Base-by-base conservation (phyloP, 192 early-diverging fungal genomes). In the Chytriomyces sp. region DNA sequence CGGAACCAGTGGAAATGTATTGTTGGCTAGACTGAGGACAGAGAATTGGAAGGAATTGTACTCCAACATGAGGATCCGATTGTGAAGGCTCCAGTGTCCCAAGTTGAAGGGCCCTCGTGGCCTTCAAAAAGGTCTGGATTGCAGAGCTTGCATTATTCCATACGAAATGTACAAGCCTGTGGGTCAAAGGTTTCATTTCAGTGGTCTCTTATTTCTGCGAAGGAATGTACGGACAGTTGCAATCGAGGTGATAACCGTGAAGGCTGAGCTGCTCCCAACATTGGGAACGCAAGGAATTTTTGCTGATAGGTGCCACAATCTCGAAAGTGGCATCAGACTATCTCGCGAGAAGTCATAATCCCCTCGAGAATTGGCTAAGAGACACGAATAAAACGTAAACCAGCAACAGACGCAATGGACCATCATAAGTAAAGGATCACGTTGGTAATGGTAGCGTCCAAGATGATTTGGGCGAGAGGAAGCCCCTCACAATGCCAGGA, bases 221-320 rank as follows among this genome's bases (percentile, higher is more conserved):
- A n/a, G n/a, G n/a, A n/a, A n/a, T n/a, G n/a, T n/a, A n/a, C n/a
- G 75, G 59, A 82, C 78, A 25, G 78, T 75, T 39, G 80, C 61
- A 31, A 80, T 67, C 26, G 75, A 78, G 5, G 72, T 74, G 49
- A 80, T 65, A 44, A 79, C 81, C 25, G 40, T 69, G 58, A 82
- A 77, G 2, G 72, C 81, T 38, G 61, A 44, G 2, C 55, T 26
- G 52, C 65, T 70, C 22, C 40, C 57, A 8, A 73, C 31, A 33
- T 71, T 66, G 1, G 62, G 39, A 37, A 39, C 26, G 44, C 67
- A 28, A 2, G 81, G 81, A 7, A 75, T 65, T 49, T 73, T 44
- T 14, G 66, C 60, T 4, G 52, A 61, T 33, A 58, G 74, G 65
- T 78, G 60, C 72, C 59, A 72, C 28, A 63, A 36, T 32, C 39